phyloP scores from a whole-genome alignment of 192 early-diverging fungal genomes.

The Dispira simplex region DNA sequence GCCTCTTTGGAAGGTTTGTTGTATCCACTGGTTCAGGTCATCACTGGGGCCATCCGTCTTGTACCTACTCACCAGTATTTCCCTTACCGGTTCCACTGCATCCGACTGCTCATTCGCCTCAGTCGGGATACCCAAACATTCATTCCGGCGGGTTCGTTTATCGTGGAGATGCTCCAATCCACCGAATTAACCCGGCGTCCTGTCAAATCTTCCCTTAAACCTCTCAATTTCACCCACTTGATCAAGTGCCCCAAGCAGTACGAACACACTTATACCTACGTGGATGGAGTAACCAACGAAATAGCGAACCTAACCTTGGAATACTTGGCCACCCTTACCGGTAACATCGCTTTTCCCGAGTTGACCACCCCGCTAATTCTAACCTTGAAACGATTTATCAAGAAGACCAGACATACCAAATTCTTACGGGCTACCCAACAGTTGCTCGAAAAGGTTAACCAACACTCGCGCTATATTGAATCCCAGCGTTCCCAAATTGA shows the following conservation, averaged over 20 bases:
- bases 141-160: slow-evolving; percentile 69
- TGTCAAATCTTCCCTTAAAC: slow-evolving; percentile 69
- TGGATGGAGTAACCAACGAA: slow-evolving; percentile 71
- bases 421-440: slow-evolving; percentile 68
- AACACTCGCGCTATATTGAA: slow-evolving; percentile 63
- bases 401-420: slow-evolving; percentile 48
- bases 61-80: slow-evolving; percentile 83
- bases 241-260: slow-evolving; percentile 75
- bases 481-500: slow-evolving; percentile 39
- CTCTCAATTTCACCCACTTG: slow-evolving; percentile 57
- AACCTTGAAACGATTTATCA: slow-evolving; percentile 72
- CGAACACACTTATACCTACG: slow-evolving; percentile 68
- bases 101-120: slow-evolving; percentile 56
- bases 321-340: slow-evolving; percentile 52
- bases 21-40: slow-evolving; percentile 79
- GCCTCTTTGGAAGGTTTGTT: slow-evolving; percentile 29
- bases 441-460: slow-evolving; percentile 77
- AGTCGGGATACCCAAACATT: slow-evolving; percentile 53
- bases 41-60: slow-evolving; percentile 57
- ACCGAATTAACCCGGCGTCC: slow-evolving; percentile 55
- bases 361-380: slow-evolving; percentile 74
- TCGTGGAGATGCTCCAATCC: slow-evolving; percentile 72
- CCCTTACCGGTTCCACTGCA: slow-evolving; percentile 84
- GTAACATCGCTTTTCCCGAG: slow-evolving; percentile 90
- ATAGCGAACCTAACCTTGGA: slow-evolving; percentile 54